Evolutionary conservation across 1,284 basidiomycete species (phyloP).

Genomic region (Phellopilus nigrolimitatus): DNA sequence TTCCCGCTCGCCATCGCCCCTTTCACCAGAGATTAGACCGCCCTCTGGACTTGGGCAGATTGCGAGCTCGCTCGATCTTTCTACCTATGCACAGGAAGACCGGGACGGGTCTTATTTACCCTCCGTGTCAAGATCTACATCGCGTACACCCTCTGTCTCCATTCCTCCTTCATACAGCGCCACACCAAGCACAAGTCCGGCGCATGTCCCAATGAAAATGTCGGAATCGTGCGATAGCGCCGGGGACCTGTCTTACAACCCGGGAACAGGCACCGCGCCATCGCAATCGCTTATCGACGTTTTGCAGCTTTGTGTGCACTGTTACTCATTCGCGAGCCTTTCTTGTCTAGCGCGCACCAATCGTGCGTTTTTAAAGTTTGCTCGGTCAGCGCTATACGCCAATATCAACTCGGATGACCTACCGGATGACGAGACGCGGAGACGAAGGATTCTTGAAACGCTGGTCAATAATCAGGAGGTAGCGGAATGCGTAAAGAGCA

Average conservation of each 20-base stretch:
- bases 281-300: conserved; percentile 11
- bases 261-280: background rate
- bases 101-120: conserved; percentile 10
- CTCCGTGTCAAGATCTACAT: conserved; percentile 6
- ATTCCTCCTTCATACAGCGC: conserved; percentile 2
- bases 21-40: conserved; percentile 19
- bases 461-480: conserved; percentile 4
- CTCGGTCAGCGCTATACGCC: conserved; percentile 6
- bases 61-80: conserved; percentile 13
- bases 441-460: conserved; percentile 8
- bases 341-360: conserved; percentile 7
- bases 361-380: background rate
- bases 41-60: conserved; percentile 18
- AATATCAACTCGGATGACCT: conserved; percentile 11
- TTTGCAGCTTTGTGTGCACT: conserved; percentile 4
- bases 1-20: conserved; percentile 21
- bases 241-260: background rate
- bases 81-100: conserved; percentile 17
- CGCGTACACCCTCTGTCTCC: conserved; percentile 9
- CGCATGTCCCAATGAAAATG: background rate
- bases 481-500: conserved; percentile 1
- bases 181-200: conserved; percentile 1
- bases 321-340: conserved; percentile 4
- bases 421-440: conserved; percentile 6
- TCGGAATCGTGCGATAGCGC: background rate